Evolutionary conservation across 1,139 yeast genomes (phyloP).

Genomic region (Kurtzmaniella quercitrusa): DNA sequence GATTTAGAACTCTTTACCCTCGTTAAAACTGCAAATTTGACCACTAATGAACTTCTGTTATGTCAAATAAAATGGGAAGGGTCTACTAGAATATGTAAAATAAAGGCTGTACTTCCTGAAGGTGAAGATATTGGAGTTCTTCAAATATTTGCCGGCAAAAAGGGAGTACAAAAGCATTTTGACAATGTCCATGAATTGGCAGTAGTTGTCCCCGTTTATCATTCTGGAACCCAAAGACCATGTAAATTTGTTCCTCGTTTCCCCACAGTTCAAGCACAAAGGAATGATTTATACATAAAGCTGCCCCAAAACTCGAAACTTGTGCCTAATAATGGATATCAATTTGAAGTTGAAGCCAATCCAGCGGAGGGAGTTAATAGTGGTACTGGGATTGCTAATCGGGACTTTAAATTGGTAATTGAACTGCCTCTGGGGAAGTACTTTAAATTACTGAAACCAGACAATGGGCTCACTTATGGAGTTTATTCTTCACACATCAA

Average conservation of each 20-base stretch:
- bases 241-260: slow-evolving; percentile 63
- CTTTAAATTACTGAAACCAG: slow-evolving; percentile 52
- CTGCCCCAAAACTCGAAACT: slow-evolving; percentile 78
- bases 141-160: slow-evolving; percentile 69
- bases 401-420: slow-evolving; percentile 56
- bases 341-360: slow-evolving; percentile 59
- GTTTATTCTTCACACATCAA: slow-evolving; percentile 56
- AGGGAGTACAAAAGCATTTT: slow-evolving; percentile 57
- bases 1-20: slow-evolving; percentile 61
- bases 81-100: slow-evolving; percentile 56
- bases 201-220: slow-evolving; percentile 73
- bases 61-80: slow-evolving; percentile 76
- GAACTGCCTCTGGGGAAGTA: slow-evolving; percentile 85
- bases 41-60: slow-evolving; percentile 54
- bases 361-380: slow-evolving; percentile 53
- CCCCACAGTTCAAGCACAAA: slow-evolving; percentile 66
- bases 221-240: slow-evolving; percentile 59
- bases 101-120: slow-evolving; percentile 79
- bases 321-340: slow-evolving; percentile 53
- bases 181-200: slow-evolving; percentile 68
- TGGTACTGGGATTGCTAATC: slow-evolving; percentile 34
- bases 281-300: slow-evolving; percentile 72
- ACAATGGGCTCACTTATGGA: slow-evolving; percentile 43
- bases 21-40: slow-evolving; percentile 48
- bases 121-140: slow-evolving; percentile 65